Evolutionary conservation across 345 rosid species (phyloP).

Genomic region (Euphorbia lathyris): DNA sequence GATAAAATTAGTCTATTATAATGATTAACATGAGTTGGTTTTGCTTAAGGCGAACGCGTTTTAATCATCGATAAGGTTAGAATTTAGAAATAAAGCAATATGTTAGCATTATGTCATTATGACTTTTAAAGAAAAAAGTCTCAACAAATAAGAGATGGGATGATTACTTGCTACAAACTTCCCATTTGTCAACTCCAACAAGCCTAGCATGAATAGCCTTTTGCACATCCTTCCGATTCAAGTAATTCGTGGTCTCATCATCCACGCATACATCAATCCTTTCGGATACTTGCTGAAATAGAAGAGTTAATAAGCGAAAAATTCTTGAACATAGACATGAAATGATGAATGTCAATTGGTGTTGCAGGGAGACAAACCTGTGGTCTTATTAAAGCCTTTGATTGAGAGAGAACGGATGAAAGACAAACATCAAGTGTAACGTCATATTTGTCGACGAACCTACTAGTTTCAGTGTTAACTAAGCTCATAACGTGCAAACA

Average conservation of each 20-base stretch:
- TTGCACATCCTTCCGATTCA: slow-evolving; percentile 81
- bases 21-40: background rate
- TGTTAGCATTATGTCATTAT: background rate
- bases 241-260: slow-evolving; percentile 81
- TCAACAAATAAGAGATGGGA: background rate
- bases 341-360: background rate
- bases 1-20: background rate
- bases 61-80: background rate
- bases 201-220: slow-evolving; percentile 86
- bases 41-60: background rate
- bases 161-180: slow-evolving; percentile 88
- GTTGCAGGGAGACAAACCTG: slow-evolving; percentile 36
- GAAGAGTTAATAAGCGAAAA: background rate
- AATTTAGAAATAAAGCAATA: background rate
- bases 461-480: slow-evolving; percentile 75
- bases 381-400: slow-evolving; percentile 71
- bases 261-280: slow-evolving; percentile 85
- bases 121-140: background rate
- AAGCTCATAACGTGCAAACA: slow-evolving; percentile 76
- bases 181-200: slow-evolving; percentile 80
- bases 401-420: slow-evolving; percentile 76
- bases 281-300: slow-evolving; percentile 17
- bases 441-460: slow-evolving; percentile 88
- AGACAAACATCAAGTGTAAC: slow-evolving; percentile 91
- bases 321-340: background rate